phyloP scores from a whole-genome alignment of 768 basidiomycete species.

The Boletellus ananiceps region DNA sequence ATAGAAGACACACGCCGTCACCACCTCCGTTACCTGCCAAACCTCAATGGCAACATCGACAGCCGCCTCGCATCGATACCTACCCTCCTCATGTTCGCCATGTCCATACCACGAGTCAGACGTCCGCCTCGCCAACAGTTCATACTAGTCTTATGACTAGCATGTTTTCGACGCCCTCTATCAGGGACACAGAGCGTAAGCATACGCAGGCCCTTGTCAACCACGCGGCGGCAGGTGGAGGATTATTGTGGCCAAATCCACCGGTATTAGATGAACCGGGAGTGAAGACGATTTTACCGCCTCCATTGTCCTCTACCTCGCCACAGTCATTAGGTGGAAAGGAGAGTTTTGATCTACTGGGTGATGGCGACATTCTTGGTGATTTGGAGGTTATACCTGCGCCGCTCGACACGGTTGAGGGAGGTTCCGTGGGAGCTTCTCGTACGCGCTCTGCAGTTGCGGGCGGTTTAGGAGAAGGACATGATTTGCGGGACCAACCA shows the following conservation, averaged over 20 bases:
- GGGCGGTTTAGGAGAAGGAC: slow-evolving; percentile 1
- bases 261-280: slow-evolving; percentile 19
- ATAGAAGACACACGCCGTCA: slow-evolving; percentile 39
- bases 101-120: slow-evolving; percentile 18
- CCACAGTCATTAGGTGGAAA: neutral
- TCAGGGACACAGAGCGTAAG: slow-evolving; percentile 45
- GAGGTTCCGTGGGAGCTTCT: neutral
- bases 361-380: slow-evolving; percentile 4
- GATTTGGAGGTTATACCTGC: neutral
- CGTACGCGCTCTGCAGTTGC: slow-evolving; percentile 3
- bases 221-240: slow-evolving; percentile 46
- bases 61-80: slow-evolving; percentile 11
- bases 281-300: slow-evolving; percentile 25
- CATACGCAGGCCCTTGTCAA: slow-evolving; percentile 57
- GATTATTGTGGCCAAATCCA: slow-evolving; percentile 37
- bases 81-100: slow-evolving; percentile 12
- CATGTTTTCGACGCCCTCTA: slow-evolving; percentile 8
- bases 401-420: neutral
- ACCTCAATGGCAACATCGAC: slow-evolving; percentile 4
- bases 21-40: slow-evolving; percentile 44
- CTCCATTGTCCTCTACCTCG: slow-evolving; percentile 14
- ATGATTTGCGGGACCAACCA: slow-evolving; percentile 4
- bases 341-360: slow-evolving; percentile 18
- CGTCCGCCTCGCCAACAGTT: slow-evolving; percentile 9
- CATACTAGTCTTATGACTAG: slow-evolving; percentile 13